Base-by-base conservation (phyloP, 2,329 filamentous ascomycete genomes). In the Aspergillus piperis region DNA sequence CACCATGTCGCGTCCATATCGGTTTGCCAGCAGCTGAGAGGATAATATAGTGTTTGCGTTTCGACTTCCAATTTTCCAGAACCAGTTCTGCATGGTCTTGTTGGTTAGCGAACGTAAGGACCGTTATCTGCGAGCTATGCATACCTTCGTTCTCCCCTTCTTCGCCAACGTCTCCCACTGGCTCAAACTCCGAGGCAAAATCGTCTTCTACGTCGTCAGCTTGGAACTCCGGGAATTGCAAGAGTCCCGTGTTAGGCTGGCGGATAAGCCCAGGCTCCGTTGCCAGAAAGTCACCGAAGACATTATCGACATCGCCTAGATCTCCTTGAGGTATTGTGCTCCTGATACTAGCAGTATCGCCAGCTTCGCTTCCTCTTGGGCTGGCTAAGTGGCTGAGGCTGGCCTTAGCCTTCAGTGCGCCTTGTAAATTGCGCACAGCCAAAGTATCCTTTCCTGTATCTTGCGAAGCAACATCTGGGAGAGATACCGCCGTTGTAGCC, bases 1-100 rank as follows among this genome's bases (percentile, higher is more conserved):
- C 92, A 42, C 96, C 95, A 73, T 99, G 94, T 52, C 96, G 86
- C 71, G 92, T 98, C 83, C 94, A 99, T 52, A 99, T 96, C 10
- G 95, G 96, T 75, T 99, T 99, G 19, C 95, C 95, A 8, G 96
- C 94, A 13, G 92, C 94, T 2, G 95, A 98, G 1, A 99, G 81
- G 69, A 99, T 96, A 77, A 99, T 87, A 75, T 96, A 99, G 77
- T 99, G 95, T 77, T 99, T 99, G 64, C 93, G 83, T 79, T 98
- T 98, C 39, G 90, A 86, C 73, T 92, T 95, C 93, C 93, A 99
- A 64, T 88, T 82, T 15, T 81, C 79, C 42, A 96, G 81, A 25
- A 91, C 80, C 17, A 73, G 27, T 41, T 76, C 74, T 76, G 59
- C 21, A 51, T 21, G 27, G 3, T 10, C 42, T 36, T 19, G 32